These are phyloP conservation scores for Aspergillus sclerotialis DNA, from an alignment of 2,329 filamentous ascomycete genomes.

Conservation along the genomic window DNA sequence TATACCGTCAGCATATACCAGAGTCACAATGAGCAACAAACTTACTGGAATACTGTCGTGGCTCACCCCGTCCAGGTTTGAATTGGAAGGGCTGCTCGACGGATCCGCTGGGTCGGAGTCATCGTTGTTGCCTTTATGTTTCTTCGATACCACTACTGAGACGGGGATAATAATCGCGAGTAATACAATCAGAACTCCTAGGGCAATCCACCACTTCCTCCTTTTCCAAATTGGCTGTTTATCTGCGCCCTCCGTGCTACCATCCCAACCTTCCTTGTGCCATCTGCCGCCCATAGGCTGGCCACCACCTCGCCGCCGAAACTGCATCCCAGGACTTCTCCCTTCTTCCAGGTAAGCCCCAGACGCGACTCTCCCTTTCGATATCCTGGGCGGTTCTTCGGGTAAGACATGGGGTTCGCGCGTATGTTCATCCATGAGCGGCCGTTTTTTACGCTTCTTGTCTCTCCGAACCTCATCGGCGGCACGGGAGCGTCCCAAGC, in stretches of 20 bases:
- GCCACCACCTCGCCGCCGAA: slow-evolving; percentile 33
- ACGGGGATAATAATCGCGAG: slow-evolving; percentile 62
- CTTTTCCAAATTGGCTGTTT: slow-evolving; percentile 28
- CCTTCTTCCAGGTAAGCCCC: slow-evolving; percentile 65
- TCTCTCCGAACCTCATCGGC: slow-evolving; percentile 17
- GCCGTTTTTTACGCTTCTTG: slow-evolving; percentile 18
- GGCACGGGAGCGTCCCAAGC: slow-evolving; percentile 38
- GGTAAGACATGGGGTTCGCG: slow-evolving; percentile 6
- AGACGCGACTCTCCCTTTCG: slow-evolving; percentile 60
- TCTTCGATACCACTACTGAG: slow-evolving; percentile 60
- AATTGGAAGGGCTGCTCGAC: slow-evolving; percentile 29
- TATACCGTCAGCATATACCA: slow-evolving; percentile 12
- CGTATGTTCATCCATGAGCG: slow-evolving; percentile 15
- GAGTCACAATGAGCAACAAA: neutral
- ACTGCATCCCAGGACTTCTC: slow-evolving; percentile 41
- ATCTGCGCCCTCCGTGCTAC: slow-evolving; percentile 24
- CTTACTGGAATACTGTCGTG: slow-evolving; percentile 52
- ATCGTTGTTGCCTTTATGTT: slow-evolving; percentile 37
- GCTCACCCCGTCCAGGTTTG: slow-evolving; percentile 48
- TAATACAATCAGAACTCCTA: slow-evolving; percentile 48
- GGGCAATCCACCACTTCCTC: slow-evolving; percentile 46
- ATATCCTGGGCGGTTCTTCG: slow-evolving; percentile 32
- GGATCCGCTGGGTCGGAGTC: slow-evolving; percentile 18
- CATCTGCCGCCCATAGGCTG: slow-evolving; percentile 25
- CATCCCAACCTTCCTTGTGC: slow-evolving; percentile 1